Evolutionary conservation across 225 moss, liverwort and hornwort genomes (phyloP).

Genomic region (Straminergon stramineum): DNA sequence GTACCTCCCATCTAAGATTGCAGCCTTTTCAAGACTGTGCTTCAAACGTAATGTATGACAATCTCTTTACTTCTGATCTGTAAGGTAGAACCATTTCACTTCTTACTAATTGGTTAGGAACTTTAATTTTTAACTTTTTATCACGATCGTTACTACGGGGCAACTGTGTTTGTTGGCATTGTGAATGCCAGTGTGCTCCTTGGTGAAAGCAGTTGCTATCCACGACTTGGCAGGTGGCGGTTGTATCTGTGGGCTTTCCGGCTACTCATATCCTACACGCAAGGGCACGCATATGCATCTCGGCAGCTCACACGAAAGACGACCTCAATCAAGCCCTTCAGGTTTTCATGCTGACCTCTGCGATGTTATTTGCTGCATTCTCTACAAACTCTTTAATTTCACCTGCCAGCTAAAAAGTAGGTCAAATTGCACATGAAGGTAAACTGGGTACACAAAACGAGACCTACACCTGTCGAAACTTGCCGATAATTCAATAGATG

Average conservation of each 20-base stretch:
- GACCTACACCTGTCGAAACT: neutral
- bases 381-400: neutral
- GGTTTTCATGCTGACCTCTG: constrained; percentile 1
- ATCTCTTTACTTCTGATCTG: neutral
- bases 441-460: neutral
- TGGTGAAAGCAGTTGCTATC: neutral
- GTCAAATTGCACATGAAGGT: neutral
- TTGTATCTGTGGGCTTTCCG: constrained; percentile 74
- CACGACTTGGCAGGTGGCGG: constrained; percentile 55
- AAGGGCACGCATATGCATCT: constrained; percentile 86
- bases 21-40: constrained; percentile 81
- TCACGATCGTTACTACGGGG: neutral
- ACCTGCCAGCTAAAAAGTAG: neutral
- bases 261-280: constrained; percentile 71
- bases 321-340: constrained; percentile 62
- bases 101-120: neutral
- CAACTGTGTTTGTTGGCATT: neutral
- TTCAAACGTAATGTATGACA: constrained; percentile 77
- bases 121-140: neutral
- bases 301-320: constrained; percentile 73
- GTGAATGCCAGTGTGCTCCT: neutral
- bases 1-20: constrained; percentile 81
- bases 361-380: neutral
- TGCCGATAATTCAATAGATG: neutral
- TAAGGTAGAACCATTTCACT: neutral